Base-by-base conservation (phyloP, 129 eudicot species). In the Chrysanthemum makinoi region DNA sequence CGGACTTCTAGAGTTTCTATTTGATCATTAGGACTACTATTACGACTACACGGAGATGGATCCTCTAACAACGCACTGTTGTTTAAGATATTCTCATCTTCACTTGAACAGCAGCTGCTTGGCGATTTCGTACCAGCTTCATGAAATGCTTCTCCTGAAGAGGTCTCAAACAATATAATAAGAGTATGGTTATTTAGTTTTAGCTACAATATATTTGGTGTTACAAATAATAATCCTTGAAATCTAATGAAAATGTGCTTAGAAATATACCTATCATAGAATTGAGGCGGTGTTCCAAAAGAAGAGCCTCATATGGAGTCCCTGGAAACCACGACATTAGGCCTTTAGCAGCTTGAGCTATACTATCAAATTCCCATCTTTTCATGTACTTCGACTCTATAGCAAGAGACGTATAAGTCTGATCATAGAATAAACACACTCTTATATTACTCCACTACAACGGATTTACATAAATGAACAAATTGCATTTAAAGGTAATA, bases 301-400 rank as follows among this genome's bases (percentile, higher is more conserved):
- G 81, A 82, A 78, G 55, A 72, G 76, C 86, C 74, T 94, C 98
- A 69, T 58, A 39, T 43, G 61, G 63, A 50, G 95, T 94, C 75
- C 98, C 96, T 9, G 84, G 80, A 82, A 87, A 90, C 98, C 98
- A 94, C 22, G 90, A 94, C 18, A 83, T 79, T 53, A 94, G 78
- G 79, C 77, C 75, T 58, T 75, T 69, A 65, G 83, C 85, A 60
- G 98, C 95, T 75, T 89, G 98, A 52, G 81, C 84, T 70, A 94
- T 84, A 76, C 96, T 94, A 83, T 94, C 98, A 65, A 94, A 94
- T 81, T 94, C 98, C 98, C 98, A 89, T 82, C 92, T 81, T 69
- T 80, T 89, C 98, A 89, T 89, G 72, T 74, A 69, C 75, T 82
- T 94, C 6, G 96, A 73, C 79, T 94, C 98, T 22, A 87, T 74